Evolutionary conservation across 2,329 filamentous ascomycete species (phyloP), one percentile per base, ranked within the genome.

Genomic region (Rhynchosporium secalis): DNA sequence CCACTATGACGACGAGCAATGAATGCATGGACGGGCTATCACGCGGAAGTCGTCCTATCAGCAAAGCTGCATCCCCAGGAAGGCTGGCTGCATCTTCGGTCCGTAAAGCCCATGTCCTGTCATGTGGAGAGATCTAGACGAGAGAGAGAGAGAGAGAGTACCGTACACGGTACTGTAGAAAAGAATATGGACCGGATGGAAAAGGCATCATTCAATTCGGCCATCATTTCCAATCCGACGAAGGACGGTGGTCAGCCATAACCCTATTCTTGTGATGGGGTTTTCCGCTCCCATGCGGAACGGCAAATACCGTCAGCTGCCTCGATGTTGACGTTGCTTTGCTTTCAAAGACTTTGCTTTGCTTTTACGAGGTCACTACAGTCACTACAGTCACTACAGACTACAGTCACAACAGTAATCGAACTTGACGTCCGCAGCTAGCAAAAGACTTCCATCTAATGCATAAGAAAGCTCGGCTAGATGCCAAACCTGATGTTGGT

Each of bases 31-130:
- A 60, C 61, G 51, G 64, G 47, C 20, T 41, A 40, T 40, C 47
- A 56, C 56, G 51, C 57, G 28, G 58, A 56, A 46, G 47, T 36
- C 47, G 40, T 61, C 66, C 66, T 68, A 68, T 68, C 66, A 66
- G 52, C 58, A 58, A 29, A 15, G 45, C 20, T 62, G 62, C 60
- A 60, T 15, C 28, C 29, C 20, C 38, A 45, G 48, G 49, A 64
- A 61, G 62, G 59, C 55, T 68, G 62, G 59, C 55, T 68, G 62
- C 65, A 62, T 65, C 47, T 61, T 68, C 66, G 66, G 66, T 56
- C 66, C 66, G 65, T 46, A 38, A 57, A 48, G 51, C 33, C 61
- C 45, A 38, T 56, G 31, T 43, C 41, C n/a, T 12, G 7, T 20
- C n/a, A 26, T 7, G 20, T 38, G 20, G 26, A 13, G 54, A 20